phyloP scores from a whole-genome alignment of 108 stramenopile species.

The Fistulifera solaris region DNA sequence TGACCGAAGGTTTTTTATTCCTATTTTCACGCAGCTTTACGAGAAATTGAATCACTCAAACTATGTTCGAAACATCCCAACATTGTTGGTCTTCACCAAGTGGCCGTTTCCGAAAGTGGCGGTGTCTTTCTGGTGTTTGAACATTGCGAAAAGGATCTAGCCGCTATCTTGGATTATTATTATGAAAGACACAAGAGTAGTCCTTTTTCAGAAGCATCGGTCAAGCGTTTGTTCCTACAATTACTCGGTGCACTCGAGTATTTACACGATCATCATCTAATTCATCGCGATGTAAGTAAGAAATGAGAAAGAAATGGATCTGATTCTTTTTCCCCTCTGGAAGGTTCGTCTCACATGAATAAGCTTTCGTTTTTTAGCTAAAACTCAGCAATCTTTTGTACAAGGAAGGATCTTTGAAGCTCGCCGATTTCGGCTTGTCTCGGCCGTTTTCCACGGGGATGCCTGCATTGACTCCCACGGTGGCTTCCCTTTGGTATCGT shows the following conservation, averaged over 20 bases:
- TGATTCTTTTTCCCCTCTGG: slow-evolving; percentile 40
- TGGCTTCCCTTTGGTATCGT: slow-evolving; percentile 90
- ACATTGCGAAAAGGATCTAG: slow-evolving; percentile 60
- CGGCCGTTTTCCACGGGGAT: slow-evolving; percentile 32
- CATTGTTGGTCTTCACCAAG: slow-evolving; percentile 45
- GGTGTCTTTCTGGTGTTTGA: slow-evolving; percentile 83
- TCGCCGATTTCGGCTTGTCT: slow-evolving; percentile 88
- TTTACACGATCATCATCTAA: slow-evolving; percentile 43
- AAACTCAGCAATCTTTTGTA: slow-evolving; percentile 77
- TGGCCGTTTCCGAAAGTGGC: slow-evolving; percentile 47
- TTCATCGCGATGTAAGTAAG: slow-evolving; percentile 76
- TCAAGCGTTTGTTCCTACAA: slow-evolving; percentile 51
- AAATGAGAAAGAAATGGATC: slow-evolving; percentile 84
- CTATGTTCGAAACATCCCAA: slow-evolving; percentile 39
- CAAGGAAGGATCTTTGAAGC: slow-evolving; percentile 34
- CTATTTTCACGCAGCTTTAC: not conserved
- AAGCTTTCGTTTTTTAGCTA: slow-evolving; percentile 5
- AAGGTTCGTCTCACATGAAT: too few relatives aligned
- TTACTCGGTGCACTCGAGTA: slow-evolving; percentile 52
- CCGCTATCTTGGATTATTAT: slow-evolving; percentile 51
- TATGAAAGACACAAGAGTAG: slow-evolving; percentile 18
- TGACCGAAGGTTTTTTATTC: too few relatives aligned
- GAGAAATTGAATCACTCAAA: slow-evolving; percentile 62
- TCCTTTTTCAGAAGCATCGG: slow-evolving; percentile 51
- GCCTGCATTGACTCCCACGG: slow-evolving; percentile 67